Percentiles rank a stretch among this genome's conserved stretches.
Conservation (phyloP, 495 filamentous ascomycete genomes). For the Tetracladium setigerum region DNA sequence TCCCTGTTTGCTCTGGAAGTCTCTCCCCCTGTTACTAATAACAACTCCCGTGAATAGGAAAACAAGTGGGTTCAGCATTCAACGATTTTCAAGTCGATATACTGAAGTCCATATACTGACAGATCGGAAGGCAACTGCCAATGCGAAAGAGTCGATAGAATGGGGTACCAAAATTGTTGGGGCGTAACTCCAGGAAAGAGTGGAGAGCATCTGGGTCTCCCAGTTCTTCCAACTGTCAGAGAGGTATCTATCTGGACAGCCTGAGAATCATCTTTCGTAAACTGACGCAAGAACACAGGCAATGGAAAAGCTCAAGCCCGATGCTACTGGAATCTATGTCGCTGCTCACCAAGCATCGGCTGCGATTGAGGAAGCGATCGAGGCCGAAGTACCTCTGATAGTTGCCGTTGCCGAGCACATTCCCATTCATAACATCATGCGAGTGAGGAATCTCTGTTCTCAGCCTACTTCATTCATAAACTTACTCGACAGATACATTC, state of each 20-base stretch:
- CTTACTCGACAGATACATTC: slow-evolving; percentile 47
- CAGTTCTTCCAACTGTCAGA: slow-evolving; percentile 66
- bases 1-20: not conserved
- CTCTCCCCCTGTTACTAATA: not conserved
- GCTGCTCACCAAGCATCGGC: slow-evolving; percentile 66
- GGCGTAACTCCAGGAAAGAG: slow-evolving; percentile 73
- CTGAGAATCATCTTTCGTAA: slow-evolving; percentile 7
- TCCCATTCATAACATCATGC: slow-evolving; percentile 75
- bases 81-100: not conserved
- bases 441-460: slow-evolving; percentile 39
- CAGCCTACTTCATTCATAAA: not conserved
- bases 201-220: slow-evolving; percentile 73
- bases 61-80: slow-evolving; percentile 25
- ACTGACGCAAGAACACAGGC: slow-evolving; percentile 40
- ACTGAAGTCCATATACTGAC: not conserved
- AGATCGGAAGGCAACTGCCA: slow-evolving; percentile 57
- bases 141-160: slow-evolving; percentile 72
- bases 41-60: slow-evolving; percentile 21
- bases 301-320: slow-evolving; percentile 65
- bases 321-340: slow-evolving; percentile 83
- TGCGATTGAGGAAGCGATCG: slow-evolving; percentile 85
- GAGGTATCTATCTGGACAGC: slow-evolving; percentile 33
- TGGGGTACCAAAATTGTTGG: slow-evolving; percentile 88
- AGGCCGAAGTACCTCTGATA: slow-evolving; percentile 78
- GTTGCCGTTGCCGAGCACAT: slow-evolving; percentile 91